Conservation (phyloP, 129 eudicot genomes). For the Cynara cardunculus region DNA sequence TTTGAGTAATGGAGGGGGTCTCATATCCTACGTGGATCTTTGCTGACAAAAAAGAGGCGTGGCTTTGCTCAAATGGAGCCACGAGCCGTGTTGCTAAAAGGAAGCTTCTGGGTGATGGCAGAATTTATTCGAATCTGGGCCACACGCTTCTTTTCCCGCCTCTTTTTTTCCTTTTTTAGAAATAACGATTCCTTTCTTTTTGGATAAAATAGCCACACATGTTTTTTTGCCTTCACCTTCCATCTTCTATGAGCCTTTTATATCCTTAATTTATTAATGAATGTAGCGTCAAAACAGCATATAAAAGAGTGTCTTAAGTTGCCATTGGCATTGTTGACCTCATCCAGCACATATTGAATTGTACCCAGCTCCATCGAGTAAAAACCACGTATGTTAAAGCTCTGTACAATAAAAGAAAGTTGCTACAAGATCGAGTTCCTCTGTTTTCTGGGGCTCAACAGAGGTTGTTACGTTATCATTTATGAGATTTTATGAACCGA, state of each 20-base stretch:
- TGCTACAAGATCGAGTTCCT: too few species aligned
- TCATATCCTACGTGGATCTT: constrained; percentile 37
- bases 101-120: constrained; percentile 27
- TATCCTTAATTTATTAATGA: too few species aligned
- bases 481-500: background rate
- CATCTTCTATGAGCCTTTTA: background rate
- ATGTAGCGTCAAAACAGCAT: too few species aligned
- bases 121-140: constrained; percentile 41
- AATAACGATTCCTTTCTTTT: constrained; percentile 5
- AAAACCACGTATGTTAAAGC: too few species aligned
- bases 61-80: constrained; percentile 21
- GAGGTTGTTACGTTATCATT: background rate
- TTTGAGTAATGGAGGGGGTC: constrained; percentile 1
- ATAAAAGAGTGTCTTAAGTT: too few species aligned
- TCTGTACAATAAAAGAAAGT: too few species aligned
- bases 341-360: too few species aligned
- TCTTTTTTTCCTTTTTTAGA: constrained; percentile 22
- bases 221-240: background rate
- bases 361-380: too few species aligned
- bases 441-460: too few species aligned
- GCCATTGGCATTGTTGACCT: too few species aligned
- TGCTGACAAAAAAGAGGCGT: constrained; percentile 3
- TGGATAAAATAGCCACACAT: constrained; percentile 16
- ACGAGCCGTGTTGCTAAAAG: constrained; percentile 21
- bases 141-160: constrained; percentile 34